Percentiles rank a stretch among this genome's conserved stretches.
Conservation (phyloP, 805 yeast species). For the Candida mattraensis region DNA sequence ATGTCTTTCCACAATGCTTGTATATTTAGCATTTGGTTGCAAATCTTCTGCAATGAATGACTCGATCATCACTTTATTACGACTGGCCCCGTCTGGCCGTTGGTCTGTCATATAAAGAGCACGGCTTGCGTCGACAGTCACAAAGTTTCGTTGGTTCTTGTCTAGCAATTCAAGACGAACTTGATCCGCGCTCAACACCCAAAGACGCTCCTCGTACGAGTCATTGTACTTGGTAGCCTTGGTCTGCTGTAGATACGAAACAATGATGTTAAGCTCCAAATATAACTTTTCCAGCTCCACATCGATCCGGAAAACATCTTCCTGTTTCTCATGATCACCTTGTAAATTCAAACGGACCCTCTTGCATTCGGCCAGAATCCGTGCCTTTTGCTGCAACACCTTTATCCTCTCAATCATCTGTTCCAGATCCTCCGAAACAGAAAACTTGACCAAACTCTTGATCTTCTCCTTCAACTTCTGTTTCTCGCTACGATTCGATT, state of each 20-base stretch:
- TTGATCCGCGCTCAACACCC: conserved; percentile 65
- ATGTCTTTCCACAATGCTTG: conserved; percentile 58
- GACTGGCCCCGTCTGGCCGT: conserved; percentile 66
- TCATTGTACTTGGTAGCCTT: conserved; percentile 30
- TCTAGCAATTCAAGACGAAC: conserved; percentile 70
- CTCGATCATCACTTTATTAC: conserved; percentile 59
- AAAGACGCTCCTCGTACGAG: conserved; percentile 46
- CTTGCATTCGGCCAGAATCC: conserved; percentile 24
- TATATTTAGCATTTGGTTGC: conserved; percentile 55
- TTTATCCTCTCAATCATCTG: conserved; percentile 20
- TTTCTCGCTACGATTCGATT: conserved; percentile 36
- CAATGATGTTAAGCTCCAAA: conserved; percentile 27
- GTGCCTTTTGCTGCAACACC: conserved; percentile 23
- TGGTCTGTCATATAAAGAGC: conserved; percentile 62
- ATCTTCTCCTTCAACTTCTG: conserved; percentile 40
- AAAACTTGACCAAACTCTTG: conserved; percentile 32
- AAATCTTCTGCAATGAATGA: conserved; percentile 75
- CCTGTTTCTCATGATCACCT: conserved; percentile 8
- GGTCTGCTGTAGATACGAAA: conserved; percentile 29
- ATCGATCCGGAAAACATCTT: conserved; percentile 17
- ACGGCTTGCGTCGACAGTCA: conserved; percentile 69
- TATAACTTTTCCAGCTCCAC: conserved; percentile 30
- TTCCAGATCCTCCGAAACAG: conserved; percentile 26
- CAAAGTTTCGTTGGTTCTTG: conserved; percentile 59
- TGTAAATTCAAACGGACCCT: conserved; percentile 18